Base-by-base conservation (phyloP, 352 stramenopile genomes). In the Globisporangium solare region DNA sequence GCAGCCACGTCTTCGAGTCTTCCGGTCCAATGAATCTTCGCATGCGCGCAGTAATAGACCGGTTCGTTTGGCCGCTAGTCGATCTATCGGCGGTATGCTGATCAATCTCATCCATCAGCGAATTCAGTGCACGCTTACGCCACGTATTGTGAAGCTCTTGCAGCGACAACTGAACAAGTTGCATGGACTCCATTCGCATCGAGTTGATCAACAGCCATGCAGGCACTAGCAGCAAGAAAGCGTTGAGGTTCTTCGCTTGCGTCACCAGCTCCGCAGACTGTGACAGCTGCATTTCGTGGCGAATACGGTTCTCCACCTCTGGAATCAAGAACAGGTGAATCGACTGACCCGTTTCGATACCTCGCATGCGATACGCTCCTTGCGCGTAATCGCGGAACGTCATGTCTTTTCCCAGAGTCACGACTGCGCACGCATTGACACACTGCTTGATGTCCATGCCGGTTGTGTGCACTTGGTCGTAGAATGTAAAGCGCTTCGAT, bases 131-230 rank as follows among this genome's bases (percentile, higher is more conserved):
- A 47, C 90, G 74, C 54, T 99, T 99, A 20, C 97, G 87, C 78
- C 97, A 98, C 32, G 98, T 98, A 66, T 99, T 99, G 64, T 94
- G 96, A 58, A 99, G 88, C 61, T 99, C 96, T 66, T 97, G 89
- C 42, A 96, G 58, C 47, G 94, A 99, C 14, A 99, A 76, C 70
- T 99, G 92, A n/a, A 98, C 88, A 45, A 98, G 97, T 67, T 99
- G 97, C 84, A 99, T 98, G 57, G 98, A 98, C 66, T 99, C 98
- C 63, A 97, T 98, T 27, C 96, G 96, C 95, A 99, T 99, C 63
- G 96, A 98, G 80, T 99, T 99, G 51, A 99, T 92, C 51, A 98
- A 89, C 31, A 99, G 84, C 97, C 97, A 99, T 5, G 88, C 89
- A 5, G 86, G 81, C 22, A 95, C 85, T 6, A 91, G 63, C n/a